Base-by-base conservation (phyloP, 2,329 filamentous ascomycete species). In the Orbilia oligospora region DNA sequence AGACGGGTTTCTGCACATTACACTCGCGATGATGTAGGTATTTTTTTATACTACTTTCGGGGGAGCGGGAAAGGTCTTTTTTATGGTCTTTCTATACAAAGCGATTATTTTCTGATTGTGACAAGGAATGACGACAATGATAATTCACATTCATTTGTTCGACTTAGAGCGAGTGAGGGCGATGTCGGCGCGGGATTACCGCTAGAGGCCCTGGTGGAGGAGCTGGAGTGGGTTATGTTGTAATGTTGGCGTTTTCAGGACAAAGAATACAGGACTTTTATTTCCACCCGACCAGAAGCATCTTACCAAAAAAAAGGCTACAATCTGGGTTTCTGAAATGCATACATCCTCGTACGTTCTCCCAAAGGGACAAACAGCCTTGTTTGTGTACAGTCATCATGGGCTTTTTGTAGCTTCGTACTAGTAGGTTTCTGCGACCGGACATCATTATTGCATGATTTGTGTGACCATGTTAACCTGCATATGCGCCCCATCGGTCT, bases 1-100 rank as follows among this genome's bases (percentile, higher is more conserved):
- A 0, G 96, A 99, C 85, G 96, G 96, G 0, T 99, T 82, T 56
- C 68, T 82, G 58, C 81, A 82, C 70, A 80, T 82, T 51, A 81
- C 81, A 27, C 68, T 82, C 20, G 80, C 81, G 36, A 82, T 82
- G 81, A 82, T 82, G 80, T 80, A 77, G 73, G 73, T 77, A 58
- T 51, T 18, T 53, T 66, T 67, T 66, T 67, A 64, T 61, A 61
- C 27, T 44, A 14, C 20, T 18, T 61, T 61, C 36, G 36, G 44
- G 33, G 56, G 33, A 61, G 36, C 36, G 22, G 56, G 56, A 44
- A 44, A 6, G 27, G 48, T 51, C 48, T 51, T 51, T 30, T 51
- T 22, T 44, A 63, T 63, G 38, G 44, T 49, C 27, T 46, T 56
- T 73, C 20, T 10, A 49, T 49, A 36, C 61, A 65, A 65, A 65